phyloP scores from a whole-genome alignment of 805 yeast genomes.

The Hanseniaspora clermontiae region DNA sequence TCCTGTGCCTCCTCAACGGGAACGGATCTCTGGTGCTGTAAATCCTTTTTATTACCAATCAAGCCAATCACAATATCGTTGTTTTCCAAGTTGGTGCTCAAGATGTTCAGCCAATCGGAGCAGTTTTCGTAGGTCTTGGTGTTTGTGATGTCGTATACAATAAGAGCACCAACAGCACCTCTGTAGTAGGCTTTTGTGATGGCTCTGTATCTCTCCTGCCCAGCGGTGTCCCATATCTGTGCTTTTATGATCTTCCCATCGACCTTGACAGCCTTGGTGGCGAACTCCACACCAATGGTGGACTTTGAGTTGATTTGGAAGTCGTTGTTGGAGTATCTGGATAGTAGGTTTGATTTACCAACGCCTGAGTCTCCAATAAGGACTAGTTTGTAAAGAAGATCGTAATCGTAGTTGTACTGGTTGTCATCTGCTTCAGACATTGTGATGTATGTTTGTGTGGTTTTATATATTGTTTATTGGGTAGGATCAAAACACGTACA shows the following conservation, averaged over 20 bases:
- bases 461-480: too few relatives aligned
- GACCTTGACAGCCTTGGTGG: slow-evolving; percentile 83
- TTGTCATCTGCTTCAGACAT: slow-evolving; percentile 30
- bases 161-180: slow-evolving; percentile 95
- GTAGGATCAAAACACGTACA: too few relatives aligned
- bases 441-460: too few relatives aligned
- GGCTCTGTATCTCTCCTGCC: slow-evolving; percentile 96
- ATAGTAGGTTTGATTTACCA: slow-evolving; percentile 85
- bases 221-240: slow-evolving; percentile 98
- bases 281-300: slow-evolving; percentile 96
- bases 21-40: slow-evolving; percentile 85
- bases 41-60: slow-evolving; percentile 84
- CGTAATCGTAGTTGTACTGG: slow-evolving; percentile 72
- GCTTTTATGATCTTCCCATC: slow-evolving; percentile 78
- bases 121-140: slow-evolving; percentile 76
- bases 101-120: slow-evolving; percentile 78
- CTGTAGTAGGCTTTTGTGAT: slow-evolving; percentile 94
- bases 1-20: slow-evolving; percentile 96
- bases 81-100: slow-evolving; percentile 84
- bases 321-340: slow-evolving; percentile 90
- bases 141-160: slow-evolving; percentile 90
- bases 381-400: slow-evolving; percentile 86
- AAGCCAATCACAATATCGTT: slow-evolving; percentile 79
- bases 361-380: slow-evolving; percentile 83
- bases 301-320: slow-evolving; percentile 88